Conservation (phyloP, 108 stramenopile species). For the Fistulifera pelliculosa region DNA sequence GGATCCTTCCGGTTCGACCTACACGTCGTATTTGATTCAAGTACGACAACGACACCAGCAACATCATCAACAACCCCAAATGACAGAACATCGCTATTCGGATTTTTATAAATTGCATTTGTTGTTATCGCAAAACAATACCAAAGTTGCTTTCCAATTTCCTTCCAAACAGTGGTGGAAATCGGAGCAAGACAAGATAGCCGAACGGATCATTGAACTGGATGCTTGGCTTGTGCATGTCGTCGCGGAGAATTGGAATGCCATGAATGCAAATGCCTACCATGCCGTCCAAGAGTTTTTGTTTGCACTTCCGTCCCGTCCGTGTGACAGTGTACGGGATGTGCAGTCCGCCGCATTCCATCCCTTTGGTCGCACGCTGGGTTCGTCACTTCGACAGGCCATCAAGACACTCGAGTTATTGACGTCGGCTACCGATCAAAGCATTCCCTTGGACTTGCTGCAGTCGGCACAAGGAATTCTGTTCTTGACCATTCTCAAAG, state of each 20-base stretch:
- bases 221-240: conserved; percentile 56
- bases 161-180: conserved; percentile 39
- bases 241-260: conserved; percentile 16
- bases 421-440: conserved; percentile 29
- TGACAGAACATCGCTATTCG: conserved; percentile 53
- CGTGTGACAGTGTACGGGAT: conserved; percentile 22
- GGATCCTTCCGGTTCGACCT: conserved; percentile 30
- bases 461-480: conserved; percentile 56
- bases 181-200: conserved; percentile 22
- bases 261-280: background rate
- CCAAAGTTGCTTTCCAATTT: conserved; percentile 27
- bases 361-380: conserved; percentile 48
- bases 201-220: conserved; percentile 37
- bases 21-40: conserved; percentile 42
- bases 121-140: conserved; percentile 16
- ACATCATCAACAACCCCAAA: background rate
- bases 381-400: conserved; percentile 51
- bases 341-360: background rate
- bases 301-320: conserved; percentile 9
- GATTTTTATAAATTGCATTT: conserved; percentile 53
- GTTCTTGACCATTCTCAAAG: conserved; percentile 75
- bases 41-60: conserved; percentile 18
- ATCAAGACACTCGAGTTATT: conserved; percentile 33
- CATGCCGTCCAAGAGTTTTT: conserved; percentile 20
- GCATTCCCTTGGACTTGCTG: conserved; percentile 66